Percentiles rank a stretch among this genome's conserved stretches.
These are phyloP conservation scores for Nepenthes alata DNA, from an alignment of 179 eudicot genomes.

Conservation along the genomic window DNA sequence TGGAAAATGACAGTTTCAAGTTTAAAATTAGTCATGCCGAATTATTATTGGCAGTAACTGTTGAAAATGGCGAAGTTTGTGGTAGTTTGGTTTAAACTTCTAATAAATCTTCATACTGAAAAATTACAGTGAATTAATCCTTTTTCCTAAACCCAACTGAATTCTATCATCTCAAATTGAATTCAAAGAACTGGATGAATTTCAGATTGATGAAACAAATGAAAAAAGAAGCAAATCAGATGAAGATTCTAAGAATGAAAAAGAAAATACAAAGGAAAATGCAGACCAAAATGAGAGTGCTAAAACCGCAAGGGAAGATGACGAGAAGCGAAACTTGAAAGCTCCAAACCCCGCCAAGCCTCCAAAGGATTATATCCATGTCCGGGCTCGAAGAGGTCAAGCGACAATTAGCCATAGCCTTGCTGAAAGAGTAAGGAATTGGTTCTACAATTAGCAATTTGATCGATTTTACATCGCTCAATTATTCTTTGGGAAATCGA, in stretches of 20 bases:
- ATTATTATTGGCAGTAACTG: too few species aligned
- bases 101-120: too few species aligned
- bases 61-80: too few species aligned
- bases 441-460: neutral
- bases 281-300: constrained; percentile 5
- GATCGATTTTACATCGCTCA: neutral
- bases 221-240: constrained; percentile 57
- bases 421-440: constrained; percentile 31
- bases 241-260: constrained; percentile 16
- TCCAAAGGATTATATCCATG: constrained; percentile 87
- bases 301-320: constrained; percentile 11
- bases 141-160: neutral
- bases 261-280: constrained; percentile 10
- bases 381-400: constrained; percentile 91
- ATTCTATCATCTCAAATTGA: neutral
- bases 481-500: neutral
- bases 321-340: constrained; percentile 31
- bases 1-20: too few species aligned
- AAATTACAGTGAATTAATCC: neutral
- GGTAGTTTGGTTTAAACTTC: too few species aligned
- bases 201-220: constrained; percentile 29
- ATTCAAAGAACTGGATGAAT: constrained; percentile 9
- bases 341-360: constrained; percentile 47
- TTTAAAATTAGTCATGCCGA: too few species aligned
- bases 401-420: constrained; percentile 55